These are phyloP conservation scores for Backusella parvicylindrica DNA, from an alignment of 192 early-diverging fungal genomes.

Conservation along the genomic window DNA sequence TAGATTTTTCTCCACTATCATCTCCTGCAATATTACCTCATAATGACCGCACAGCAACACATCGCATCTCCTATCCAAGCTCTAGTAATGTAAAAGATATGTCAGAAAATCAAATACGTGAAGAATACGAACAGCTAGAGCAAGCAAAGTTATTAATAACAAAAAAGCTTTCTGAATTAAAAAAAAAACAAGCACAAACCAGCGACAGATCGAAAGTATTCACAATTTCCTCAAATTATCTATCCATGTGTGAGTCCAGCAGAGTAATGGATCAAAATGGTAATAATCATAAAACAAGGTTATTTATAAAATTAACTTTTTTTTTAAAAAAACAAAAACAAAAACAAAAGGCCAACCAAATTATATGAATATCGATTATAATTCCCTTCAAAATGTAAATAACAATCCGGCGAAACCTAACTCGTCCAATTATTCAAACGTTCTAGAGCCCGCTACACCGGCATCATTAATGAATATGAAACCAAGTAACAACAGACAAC, in stretches of 20 bases:
- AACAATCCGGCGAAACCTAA: background rate
- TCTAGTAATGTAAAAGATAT: conserved; percentile 5
- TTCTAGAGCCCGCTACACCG: conserved; percentile 19
- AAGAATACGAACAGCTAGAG: conserved; percentile 33
- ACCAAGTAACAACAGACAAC: background rate
- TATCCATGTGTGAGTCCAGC: background rate
- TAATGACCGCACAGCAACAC: conserved; percentile 2
- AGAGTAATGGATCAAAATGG: background rate
- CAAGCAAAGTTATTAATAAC: conserved; percentile 26
- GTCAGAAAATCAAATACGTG: conserved; percentile 23
- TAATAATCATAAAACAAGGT: background rate
- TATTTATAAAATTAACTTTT: background rate
- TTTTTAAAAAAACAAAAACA: background rate
- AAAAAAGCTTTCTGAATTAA: conserved; percentile 22
- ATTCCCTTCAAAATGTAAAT: background rate
- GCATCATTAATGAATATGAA: conserved; percentile 32
- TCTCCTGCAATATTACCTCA: conserved; percentile 60
- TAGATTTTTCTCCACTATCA: conserved; percentile 57
- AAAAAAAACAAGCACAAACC: conserved; percentile 5
- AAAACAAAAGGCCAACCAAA: background rate
- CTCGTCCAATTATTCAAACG: background rate
- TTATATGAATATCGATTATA: background rate
- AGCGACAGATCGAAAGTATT: background rate
- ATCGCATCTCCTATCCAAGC: background rate
- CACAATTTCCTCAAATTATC: background rate